Percentiles rank a stretch among this genome's conserved stretches.
These are phyloP conservation scores for Aspergillus japonicus DNA, from an alignment of 2,329 filamentous ascomycete species.

Conservation along the genomic window DNA sequence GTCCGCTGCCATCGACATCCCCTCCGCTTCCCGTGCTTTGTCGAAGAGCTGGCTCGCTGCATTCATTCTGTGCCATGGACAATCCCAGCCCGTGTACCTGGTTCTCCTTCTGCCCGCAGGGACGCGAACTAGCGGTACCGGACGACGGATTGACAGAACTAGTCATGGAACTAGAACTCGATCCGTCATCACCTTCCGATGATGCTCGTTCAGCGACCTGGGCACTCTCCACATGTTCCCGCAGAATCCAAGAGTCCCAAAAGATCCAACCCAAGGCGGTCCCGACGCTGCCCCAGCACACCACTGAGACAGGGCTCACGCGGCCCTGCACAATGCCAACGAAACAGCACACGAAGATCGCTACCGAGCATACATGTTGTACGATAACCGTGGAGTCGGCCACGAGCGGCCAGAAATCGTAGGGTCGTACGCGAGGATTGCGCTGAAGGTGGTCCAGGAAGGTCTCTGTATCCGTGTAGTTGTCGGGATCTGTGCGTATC, in stretches of 20 bases:
- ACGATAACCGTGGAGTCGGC: slow-evolving; percentile 95
- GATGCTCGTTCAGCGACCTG: slow-evolving; percentile 27
- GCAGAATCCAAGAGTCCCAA: slow-evolving; percentile 87
- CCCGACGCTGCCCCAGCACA: slow-evolving; percentile 76
- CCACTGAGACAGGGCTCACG: slow-evolving; percentile 85
- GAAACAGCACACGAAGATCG: slow-evolving; percentile 93
- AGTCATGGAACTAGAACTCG: slow-evolving; percentile 40
- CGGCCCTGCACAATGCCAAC: slow-evolving; percentile 83
- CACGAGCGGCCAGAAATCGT: slow-evolving; percentile 97
- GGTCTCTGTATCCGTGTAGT: slow-evolving; percentile 95
- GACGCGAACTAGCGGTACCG: slow-evolving; percentile 21
- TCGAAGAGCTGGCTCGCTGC: slow-evolving; percentile 31
- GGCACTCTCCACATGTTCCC: slow-evolving; percentile 56
- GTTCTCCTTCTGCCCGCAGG: slow-evolving; percentile 30
- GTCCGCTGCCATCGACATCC: slow-evolving; percentile 51
- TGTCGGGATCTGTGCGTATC: slow-evolving; percentile 73
- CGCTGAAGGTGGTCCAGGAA: slow-evolving; percentile 95
- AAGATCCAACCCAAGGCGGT: slow-evolving; percentile 86
- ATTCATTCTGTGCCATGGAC: slow-evolving; percentile 38
- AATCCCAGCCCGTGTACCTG: slow-evolving; percentile 46
- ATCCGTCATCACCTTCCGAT: slow-evolving; percentile 39
- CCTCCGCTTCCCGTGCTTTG: slow-evolving; percentile 31
- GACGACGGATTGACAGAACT: slow-evolving; percentile 33
- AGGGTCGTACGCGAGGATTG: slow-evolving; percentile 88
- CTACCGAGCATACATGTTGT: slow-evolving; percentile 92